Evolutionary conservation across 148 eudicot genomes (phyloP).

Genomic region (Persicaria maculosa): DNA sequence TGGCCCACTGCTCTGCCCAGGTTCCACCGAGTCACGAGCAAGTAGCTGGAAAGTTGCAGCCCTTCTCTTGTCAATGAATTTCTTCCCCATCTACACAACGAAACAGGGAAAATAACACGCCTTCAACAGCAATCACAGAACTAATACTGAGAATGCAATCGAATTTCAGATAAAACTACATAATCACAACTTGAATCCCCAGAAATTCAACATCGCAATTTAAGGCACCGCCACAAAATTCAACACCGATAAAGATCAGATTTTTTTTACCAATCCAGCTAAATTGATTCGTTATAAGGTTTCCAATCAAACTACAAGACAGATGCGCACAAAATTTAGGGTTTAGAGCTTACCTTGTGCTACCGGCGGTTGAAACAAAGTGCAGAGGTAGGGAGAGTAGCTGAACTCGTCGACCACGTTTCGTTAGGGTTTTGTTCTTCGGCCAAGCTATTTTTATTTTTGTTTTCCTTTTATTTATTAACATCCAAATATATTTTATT

Average conservation of each 20-base stretch:
- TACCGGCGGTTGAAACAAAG: neutral
- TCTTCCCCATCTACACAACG: conserved; percentile 46
- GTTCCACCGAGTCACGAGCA: conserved; percentile 69
- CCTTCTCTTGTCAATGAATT: conserved; percentile 84
- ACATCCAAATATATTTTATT: no score
- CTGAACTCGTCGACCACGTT: neutral
- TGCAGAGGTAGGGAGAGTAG: neutral
- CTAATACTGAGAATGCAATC: neutral
- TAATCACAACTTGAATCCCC: neutral
- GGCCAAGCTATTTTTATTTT: neutral
- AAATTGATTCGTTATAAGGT: neutral
- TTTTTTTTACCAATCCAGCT: neutral
- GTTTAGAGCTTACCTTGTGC: neutral
- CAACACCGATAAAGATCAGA: neutral
- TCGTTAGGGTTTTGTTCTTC: conserved; percentile 4
- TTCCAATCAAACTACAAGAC: neutral
- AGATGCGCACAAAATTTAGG: neutral
- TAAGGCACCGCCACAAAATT: neutral
- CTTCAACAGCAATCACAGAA: neutral
- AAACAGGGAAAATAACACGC: neutral
- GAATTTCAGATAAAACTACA: neutral
- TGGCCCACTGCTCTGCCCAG: conserved; percentile 35
- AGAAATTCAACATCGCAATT: neutral
- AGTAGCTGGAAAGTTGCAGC: conserved; percentile 76
- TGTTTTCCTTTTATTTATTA: neutral